Base-by-base conservation (phyloP, 1,139 yeast genomes). In the Chernovozyma sophiae-reginae region DNA sequence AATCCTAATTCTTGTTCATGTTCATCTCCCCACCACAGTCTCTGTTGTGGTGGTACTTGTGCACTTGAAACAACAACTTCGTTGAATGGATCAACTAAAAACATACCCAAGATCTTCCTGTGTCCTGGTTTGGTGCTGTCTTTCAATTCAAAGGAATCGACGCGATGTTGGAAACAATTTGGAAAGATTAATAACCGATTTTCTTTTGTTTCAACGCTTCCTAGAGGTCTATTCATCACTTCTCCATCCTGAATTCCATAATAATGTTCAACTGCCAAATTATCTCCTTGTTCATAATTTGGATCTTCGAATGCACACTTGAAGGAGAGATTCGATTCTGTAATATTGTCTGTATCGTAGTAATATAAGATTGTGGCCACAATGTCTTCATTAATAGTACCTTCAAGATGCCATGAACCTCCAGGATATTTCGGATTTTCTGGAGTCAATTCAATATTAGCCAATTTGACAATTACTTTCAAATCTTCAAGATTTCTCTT, bases 381-480 rank as follows among this genome's bases (percentile, higher is more conserved):
- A 33, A 70, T 69, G 43, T 65, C 66, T 47, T 70, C 76, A 41
- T 62, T 62, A 31, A 59, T 54, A 3, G 65, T 56, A 1, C 74
- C 76, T 45, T 70, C 76, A 0, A 68, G 60, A 38, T 70, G 75
- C 75, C 75, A 69, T 3, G 67, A 44, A 0, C 75, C 74, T 4
- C 75, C 75, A 1, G 46, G 36, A 37, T 69, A 70, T 3, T 31
- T 39, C 10, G 73, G 70, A 15, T 57, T 57, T 31, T 66, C 69
- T 0, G 75, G 74, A 3, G 71, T 66, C 35, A 68, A 53, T 35
- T 64, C 66, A 38, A 70, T 70, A 42, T 65, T 61, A 18, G 74
- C 71, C 41, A 68, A 38, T 44, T 68, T 68, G 13, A 61, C 67
- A 35, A 68, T 64, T 3, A 68, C 70, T 42, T 66, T 67, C 33